These are phyloP conservation scores for Amaranthus tricolor DNA, from an alignment of 179 eudicot species.

Conservation along the genomic window DNA sequence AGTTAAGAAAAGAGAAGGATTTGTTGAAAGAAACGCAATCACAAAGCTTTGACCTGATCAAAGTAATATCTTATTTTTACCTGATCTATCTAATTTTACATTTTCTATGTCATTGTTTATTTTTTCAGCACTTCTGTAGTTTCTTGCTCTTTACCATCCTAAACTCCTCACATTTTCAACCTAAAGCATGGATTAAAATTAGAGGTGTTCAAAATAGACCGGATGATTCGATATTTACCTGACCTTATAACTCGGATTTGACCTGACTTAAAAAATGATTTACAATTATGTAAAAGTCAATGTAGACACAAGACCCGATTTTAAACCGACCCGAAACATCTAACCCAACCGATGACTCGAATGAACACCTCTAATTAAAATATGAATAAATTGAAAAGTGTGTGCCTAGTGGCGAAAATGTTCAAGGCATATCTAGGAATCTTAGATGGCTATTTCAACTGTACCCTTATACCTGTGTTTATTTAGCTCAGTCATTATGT, in stretches of 20 bases:
- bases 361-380: no score
- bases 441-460: not conserved
- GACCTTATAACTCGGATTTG: no score
- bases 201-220: no score
- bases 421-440: not conserved
- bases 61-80: slow-evolving; percentile 39
- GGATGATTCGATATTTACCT: no score
- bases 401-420: not conserved
- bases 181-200: not conserved
- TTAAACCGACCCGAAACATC: no score
- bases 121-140: not conserved
- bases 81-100: not conserved
- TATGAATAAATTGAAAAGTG: no score
- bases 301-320: no score
- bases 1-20: slow-evolving; percentile 77
- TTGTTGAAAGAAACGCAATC: slow-evolving; percentile 61
- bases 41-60: slow-evolving; percentile 62
- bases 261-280: no score
- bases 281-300: no score
- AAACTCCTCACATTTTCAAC: not conserved
- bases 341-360: no score
- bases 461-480: not conserved
- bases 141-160: not conserved
- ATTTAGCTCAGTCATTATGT: not conserved
- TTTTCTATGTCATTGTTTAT: slow-evolving; percentile 8